Base-by-base conservation (phyloP, 108 stramenopile species). In the Nitzschia sp. region DNA sequence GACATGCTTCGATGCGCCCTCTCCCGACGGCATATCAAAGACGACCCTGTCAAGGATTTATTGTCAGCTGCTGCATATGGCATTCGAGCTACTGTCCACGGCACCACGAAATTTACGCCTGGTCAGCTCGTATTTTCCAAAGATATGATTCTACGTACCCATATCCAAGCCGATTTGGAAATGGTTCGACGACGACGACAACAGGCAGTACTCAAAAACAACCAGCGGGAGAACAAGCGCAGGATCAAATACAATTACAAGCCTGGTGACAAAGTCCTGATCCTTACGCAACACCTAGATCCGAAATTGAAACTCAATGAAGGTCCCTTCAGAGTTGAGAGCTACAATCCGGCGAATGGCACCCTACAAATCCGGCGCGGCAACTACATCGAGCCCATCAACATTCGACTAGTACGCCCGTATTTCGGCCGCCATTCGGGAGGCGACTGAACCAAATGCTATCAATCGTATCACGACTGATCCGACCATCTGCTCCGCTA, bases 81-180 rank as follows among this genome's bases (percentile, higher is more conserved):
- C 49, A 77, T 46, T 55, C n/a, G n/a, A n/a, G n/a, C n/a, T n/a
- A n/a, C n/a, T n/a, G n/a, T n/a, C n/a, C n/a, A n/a, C n/a, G n/a
- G 66, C 2, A 33, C 68, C 18, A 19, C 72, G 42, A 24, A 38
- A 1, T 24, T 23, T 23, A 47, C 74, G 59, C 75, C 79, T 46
- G 75, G 58, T 19, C 66, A 66, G 23, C 46, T 80, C 17, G 70
- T 54, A 18, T 80, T 72, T 57, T 24, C 27, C 17, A 57, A 66
- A n/a, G 72, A 74, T 46, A 73, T 78, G 77, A 28, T 79, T 17
- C 24, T 54, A 42, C 38, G 38, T 11, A 42, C 38, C 8, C 38
- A 42, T 42, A 42, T 42, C n/a, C n/a, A n/a, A n/a, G n/a, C n/a
- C n/a, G n/a, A n/a, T n/a, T n/a, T n/a, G n/a, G n/a, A n/a, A n/a